A percentile compares a stretch with the other conserved stretches of the same genome.
These are phyloP conservation scores for Nephelium lappaceum DNA, from an alignment of 345 rosid genomes.

Conservation along the genomic window DNA sequence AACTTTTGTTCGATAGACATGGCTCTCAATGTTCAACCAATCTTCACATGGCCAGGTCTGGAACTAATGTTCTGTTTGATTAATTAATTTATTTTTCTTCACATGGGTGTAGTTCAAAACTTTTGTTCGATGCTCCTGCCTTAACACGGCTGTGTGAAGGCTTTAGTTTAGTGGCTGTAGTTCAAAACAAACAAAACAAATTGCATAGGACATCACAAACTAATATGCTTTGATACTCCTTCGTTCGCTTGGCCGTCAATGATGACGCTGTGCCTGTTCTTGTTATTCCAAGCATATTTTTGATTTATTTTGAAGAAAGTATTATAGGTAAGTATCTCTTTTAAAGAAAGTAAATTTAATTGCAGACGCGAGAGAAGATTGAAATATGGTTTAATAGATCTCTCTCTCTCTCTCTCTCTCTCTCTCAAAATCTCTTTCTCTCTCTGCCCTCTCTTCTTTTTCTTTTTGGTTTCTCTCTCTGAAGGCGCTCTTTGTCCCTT, in stretches of 20 bases:
- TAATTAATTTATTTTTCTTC: too few species aligned
- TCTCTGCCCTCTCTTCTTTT: slow-evolving; percentile 9
- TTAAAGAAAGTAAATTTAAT: neutral
- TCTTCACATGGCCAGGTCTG: neutral
- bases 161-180: too few species aligned
- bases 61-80: too few species aligned
- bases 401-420: slow-evolving; percentile 5
- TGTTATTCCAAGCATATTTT: neutral
- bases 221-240: too few species aligned
- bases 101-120: too few species aligned
- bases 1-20: neutral
- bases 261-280: neutral
- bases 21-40: too few species aligned
- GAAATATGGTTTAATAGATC: slow-evolving; percentile 40
- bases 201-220: too few species aligned
- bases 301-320: neutral
- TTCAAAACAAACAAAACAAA: too few species aligned
- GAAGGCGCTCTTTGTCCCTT: slow-evolving; percentile 49
- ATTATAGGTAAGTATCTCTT: neutral
- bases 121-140: too few species aligned
- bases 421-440: slow-evolving; percentile 14
- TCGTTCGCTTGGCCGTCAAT: neutral
- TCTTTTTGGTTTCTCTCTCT: too few species aligned
- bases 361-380: slow-evolving; percentile 50
- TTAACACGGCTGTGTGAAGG: too few species aligned